phyloP scores from a whole-genome alignment of 2,329 filamentous ascomycete species.

The Penicillium janthinellum region DNA sequence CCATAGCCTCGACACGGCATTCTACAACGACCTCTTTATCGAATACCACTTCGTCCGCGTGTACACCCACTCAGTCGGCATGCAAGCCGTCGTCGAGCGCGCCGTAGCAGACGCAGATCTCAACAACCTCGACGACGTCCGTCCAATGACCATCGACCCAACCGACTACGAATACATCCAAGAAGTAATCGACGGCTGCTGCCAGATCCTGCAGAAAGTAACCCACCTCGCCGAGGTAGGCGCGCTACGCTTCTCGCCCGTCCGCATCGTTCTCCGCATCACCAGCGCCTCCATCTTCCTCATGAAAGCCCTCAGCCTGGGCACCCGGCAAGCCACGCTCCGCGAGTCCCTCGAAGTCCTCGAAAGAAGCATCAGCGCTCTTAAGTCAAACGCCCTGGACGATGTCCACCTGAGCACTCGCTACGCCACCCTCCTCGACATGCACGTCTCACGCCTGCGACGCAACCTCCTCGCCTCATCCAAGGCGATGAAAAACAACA shows the following conservation, averaged over 20 bases:
- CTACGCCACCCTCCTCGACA: constrained; percentile 54
- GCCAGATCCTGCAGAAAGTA: constrained; percentile 54
- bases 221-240: constrained; percentile 51
- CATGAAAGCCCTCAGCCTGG: constrained; percentile 54
- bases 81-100: constrained; percentile 61
- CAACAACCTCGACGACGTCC: constrained; percentile 38
- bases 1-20: constrained; percentile 33
- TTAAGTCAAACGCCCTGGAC: constrained; percentile 53
- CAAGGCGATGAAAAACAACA: constrained; percentile 26
- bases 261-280: constrained; percentile 57
- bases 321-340: constrained; percentile 52
- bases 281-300: constrained; percentile 59
- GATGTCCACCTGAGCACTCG: constrained; percentile 56
- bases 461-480: constrained; percentile 42
- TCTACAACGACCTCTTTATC: constrained; percentile 55
- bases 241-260: constrained; percentile 54
- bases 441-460: constrained; percentile 46
- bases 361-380: constrained; percentile 51
- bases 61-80: constrained; percentile 51
- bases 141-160: constrained; percentile 49
- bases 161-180: constrained; percentile 59
- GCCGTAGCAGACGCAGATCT: constrained; percentile 43
- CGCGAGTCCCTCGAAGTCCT: constrained; percentile 53
- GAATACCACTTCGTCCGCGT: constrained; percentile 54
- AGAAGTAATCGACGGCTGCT: constrained; percentile 58